Evolutionary conservation across 2,329 filamentous ascomycete genomes (phyloP).

Genomic region (Ceratocystis albifundus): DNA sequence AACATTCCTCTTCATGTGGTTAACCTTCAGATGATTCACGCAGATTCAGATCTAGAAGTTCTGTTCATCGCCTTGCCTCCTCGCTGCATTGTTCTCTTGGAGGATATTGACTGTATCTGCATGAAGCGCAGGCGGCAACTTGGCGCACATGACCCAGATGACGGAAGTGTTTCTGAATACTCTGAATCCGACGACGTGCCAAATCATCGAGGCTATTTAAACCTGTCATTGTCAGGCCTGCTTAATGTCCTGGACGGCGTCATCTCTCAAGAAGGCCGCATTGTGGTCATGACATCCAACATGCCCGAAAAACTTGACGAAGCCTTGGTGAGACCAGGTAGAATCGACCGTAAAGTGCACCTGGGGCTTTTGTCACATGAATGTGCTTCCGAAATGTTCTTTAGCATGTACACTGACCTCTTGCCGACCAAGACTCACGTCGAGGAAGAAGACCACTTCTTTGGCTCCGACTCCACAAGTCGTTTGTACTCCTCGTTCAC

Average conservation of each 20-base stretch:
- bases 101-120: constrained; percentile 28
- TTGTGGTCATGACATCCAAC: constrained; percentile 77
- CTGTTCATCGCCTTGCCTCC: constrained; percentile 30
- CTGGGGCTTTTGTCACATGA: constrained; percentile 47
- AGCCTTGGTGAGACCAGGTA: constrained; percentile 60
- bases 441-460: constrained; percentile 18
- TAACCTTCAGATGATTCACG: constrained; percentile 39
- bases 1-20: constrained; percentile 56
- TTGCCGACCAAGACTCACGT: background rate
- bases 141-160: constrained; percentile 9
- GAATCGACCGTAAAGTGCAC: constrained; percentile 57
- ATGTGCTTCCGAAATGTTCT: constrained; percentile 48
- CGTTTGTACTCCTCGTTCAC: background rate
- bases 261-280: constrained; percentile 63
- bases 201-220: constrained; percentile 36
- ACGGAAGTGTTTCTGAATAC: constrained; percentile 13
- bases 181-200: constrained; percentile 21
- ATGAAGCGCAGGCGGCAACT: constrained; percentile 24
- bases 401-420: constrained; percentile 42
- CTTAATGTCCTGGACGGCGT: constrained; percentile 78
- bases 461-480: background rate
- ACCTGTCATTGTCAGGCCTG: constrained; percentile 56
- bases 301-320: constrained; percentile 60
- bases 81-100: constrained; percentile 26
- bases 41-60: constrained; percentile 55